Base-by-base conservation (phyloP, 345 rosid genomes). In the Populus nigra region DNA sequence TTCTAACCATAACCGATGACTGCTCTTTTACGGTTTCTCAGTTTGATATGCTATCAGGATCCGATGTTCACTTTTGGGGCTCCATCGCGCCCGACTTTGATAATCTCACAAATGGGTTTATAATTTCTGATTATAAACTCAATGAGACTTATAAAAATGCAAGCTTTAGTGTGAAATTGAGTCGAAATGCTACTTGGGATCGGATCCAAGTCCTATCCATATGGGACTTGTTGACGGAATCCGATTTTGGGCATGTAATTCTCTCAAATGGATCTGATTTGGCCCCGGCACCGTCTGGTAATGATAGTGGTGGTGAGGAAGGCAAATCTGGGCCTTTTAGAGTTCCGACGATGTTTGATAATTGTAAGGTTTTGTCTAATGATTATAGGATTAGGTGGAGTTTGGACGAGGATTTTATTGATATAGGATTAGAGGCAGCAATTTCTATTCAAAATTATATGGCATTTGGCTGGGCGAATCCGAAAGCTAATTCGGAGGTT, bases 381-480 rank as follows among this genome's bases (percentile, higher is more conserved):
- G 83, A 85, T 36, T 92, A 84, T 81, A 88, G 98, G 86, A 73
- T 90, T 17, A 79, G 98, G 76, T 93, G 99, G 99, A 91, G 85
- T 78, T 83, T 96, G 17, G 89, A 90, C 38, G 85, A 80, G 25
- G 87, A 83, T 77, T 87, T 76, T 72, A 87, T 93, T 8, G 96
- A 93, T 63, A 88, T 96, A 65, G 99, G 97, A 61, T 77, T 96
- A 69, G 98, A 96, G 83, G 99, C 97, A 7, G 88, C 88, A 4
- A 86, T 85, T 6, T 83, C 87, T 23, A 79, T 76, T 17, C 87
- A 85, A 83, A 90, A 89, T 77, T 96, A 96, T 81, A 89, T 96
- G 98, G 97, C 97, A 1, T 96, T 96, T 47, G 99, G 98, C 66
- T 96, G 97, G 98, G 96, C 98, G 0, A 80, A 84, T 65, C 93